These are phyloP conservation scores for Mycena polygramma DNA, from an alignment of 768 basidiomycete species.

Conservation along the genomic window DNA sequence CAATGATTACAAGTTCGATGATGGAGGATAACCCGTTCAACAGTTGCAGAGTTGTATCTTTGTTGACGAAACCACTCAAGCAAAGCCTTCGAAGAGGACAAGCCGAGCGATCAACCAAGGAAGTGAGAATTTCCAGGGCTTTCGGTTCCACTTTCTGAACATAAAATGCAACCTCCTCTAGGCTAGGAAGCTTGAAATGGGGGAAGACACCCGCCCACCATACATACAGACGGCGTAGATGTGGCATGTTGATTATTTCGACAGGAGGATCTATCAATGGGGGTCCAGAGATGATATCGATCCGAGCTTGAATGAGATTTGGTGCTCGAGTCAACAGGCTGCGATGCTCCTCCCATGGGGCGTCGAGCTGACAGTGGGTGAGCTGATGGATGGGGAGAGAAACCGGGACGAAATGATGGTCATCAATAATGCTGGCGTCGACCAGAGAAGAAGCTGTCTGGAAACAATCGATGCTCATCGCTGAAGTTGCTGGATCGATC, in stretches of 20 bases:
- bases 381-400: not conserved
- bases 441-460: not conserved
- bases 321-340: no score
- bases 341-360: not conserved
- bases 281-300: no score
- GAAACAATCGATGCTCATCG: constrained; percentile 4
- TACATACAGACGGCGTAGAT: constrained; percentile 4
- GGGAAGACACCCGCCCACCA: not conserved
- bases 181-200: not conserved
- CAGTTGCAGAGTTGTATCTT: not conserved
- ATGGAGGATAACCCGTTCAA: not conserved
- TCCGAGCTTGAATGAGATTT: no score
- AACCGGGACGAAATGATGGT: not conserved
- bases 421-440: not conserved
- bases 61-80: not conserved
- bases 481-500: not conserved
- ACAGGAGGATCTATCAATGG: no score
- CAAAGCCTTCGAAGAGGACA: not conserved
- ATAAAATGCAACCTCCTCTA: no score
- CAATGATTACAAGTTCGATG: not conserved
- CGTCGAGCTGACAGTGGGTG: constrained; percentile 7
- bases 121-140: not conserved
- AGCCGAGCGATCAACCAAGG: not conserved
- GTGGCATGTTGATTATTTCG: not conserved
- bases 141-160: not conserved